phyloP scores from a whole-genome alignment of 306 rosid genomes.

The Corylus avellana region DNA sequence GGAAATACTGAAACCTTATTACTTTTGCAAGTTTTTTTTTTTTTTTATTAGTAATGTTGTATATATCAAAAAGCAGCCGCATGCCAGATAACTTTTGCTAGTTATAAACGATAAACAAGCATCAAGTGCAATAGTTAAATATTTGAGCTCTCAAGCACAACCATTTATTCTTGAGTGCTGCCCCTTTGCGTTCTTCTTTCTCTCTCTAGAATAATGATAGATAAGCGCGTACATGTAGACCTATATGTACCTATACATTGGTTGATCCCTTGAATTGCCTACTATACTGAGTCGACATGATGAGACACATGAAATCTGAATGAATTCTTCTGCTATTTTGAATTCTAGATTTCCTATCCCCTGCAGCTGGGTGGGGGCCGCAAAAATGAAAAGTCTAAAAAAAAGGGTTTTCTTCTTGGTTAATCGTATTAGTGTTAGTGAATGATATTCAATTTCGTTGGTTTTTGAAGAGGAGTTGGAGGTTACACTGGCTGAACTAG shows the following conservation, averaged over 20 bases:
- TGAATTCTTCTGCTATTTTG: not conserved
- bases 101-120: not conserved
- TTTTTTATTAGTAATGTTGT: too few relatives aligned
- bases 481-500: slow-evolving; percentile 58
- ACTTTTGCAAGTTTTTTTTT: not conserved
- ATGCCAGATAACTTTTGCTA: not conserved
- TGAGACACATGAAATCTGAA: not conserved
- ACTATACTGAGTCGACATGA: not conserved
- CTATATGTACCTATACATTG: not conserved
- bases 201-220: not conserved
- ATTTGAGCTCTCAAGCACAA: not conserved
- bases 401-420: not conserved
- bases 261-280: not conserved
- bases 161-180: not conserved
- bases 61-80: too few relatives aligned
- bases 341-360: not conserved
- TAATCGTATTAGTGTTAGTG: slow-evolving; percentile 17
- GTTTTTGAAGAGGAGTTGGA: slow-evolving; percentile 73
- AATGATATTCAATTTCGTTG: slow-evolving; percentile 23
- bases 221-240: not conserved
- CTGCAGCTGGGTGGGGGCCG: too few relatives aligned
- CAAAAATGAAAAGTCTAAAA: not conserved
- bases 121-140: not conserved
- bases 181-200: not conserved
- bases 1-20: not conserved